phyloP scores from a whole-genome alignment of 345 rosid genomes.

The Sonneratia caseolaris region DNA sequence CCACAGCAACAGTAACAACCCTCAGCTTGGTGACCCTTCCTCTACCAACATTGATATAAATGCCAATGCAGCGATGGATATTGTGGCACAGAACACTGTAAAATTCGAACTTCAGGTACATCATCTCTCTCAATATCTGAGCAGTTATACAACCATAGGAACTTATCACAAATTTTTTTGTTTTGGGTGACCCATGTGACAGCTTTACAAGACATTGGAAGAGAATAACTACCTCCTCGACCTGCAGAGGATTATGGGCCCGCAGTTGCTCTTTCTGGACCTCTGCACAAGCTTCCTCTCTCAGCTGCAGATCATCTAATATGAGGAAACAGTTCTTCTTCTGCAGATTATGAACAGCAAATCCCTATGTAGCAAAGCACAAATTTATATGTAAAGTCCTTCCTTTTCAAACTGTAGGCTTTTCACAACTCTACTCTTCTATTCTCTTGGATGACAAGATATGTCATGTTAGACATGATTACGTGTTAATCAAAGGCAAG shows the following conservation, averaged over 20 bases:
- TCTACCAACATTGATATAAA: constrained; percentile 25
- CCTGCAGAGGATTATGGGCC: constrained; percentile 76
- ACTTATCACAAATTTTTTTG: background rate
- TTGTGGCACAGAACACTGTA: constrained; percentile 49
- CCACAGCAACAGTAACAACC: constrained; percentile 45
- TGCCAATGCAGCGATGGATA: constrained; percentile 36
- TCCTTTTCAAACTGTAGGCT: background rate
- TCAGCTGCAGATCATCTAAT: constrained; percentile 66
- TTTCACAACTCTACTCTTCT: background rate
- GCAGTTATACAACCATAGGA: background rate
- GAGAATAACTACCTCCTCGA: constrained; percentile 87
- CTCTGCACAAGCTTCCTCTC: constrained; percentile 88
- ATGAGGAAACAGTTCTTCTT: background rate
- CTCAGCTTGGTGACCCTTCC: constrained; percentile 33
- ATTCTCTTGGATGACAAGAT: background rate
- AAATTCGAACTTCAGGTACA: constrained; percentile 92
- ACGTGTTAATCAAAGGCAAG: background rate
- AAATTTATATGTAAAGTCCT: background rate
- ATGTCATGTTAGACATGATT: background rate
- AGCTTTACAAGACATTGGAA: constrained; percentile 83
- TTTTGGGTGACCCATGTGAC: constrained; percentile 10
- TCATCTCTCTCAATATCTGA: background rate
- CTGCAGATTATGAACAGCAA: constrained; percentile 6
- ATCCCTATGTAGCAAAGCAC: constrained; percentile 5
- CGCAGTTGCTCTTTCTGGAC: constrained; percentile 84